Percentiles rank a stretch among this genome's conserved stretches.
phyloP scores from a whole-genome alignment of 2,329 filamentous ascomycete genomes.

The Dactylonectria estremocensis region DNA sequence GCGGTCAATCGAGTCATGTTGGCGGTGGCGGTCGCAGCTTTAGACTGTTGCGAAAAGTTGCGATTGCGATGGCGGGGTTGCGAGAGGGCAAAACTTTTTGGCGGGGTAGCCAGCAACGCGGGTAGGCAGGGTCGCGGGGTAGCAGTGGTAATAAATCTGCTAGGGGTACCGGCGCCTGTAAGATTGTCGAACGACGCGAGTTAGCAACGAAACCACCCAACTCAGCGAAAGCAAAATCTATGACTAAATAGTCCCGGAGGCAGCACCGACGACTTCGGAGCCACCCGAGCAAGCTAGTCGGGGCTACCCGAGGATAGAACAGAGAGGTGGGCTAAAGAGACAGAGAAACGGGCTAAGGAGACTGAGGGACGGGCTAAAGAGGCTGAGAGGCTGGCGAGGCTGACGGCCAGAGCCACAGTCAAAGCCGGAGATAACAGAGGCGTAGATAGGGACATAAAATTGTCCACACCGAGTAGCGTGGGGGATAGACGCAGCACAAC shows the following conservation, averaged over 20 bases:
- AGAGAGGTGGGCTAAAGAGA: neutral
- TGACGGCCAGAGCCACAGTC: neutral
- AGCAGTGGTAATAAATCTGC: conserved; percentile 43
- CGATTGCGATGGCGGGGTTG: conserved; percentile 39
- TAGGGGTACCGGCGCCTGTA: conserved; percentile 36
- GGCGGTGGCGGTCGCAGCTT: conserved; percentile 32
- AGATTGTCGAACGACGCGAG: conserved; percentile 37
- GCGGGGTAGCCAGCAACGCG: conserved; percentile 43
- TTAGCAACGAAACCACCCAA: conserved; percentile 42
- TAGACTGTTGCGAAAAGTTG: conserved; percentile 47
- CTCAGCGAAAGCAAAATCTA: conserved; percentile 11
- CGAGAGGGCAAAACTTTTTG: conserved; percentile 42
- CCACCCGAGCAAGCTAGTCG: conserved; percentile 1
- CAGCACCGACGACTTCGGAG: neutral
- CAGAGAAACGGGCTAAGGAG: conserved; percentile 3
- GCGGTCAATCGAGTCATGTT: conserved; percentile 72
- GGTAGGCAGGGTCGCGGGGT: conserved; percentile 47
- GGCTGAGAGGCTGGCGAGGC: conserved; percentile 4
- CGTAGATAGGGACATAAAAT: conserved; percentile 4
- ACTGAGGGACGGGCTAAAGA: conserved; percentile 6
- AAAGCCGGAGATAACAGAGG: conserved; percentile 17
- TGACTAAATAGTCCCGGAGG: conserved; percentile 22
- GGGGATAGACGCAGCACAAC: conserved; percentile 13
- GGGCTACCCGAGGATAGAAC: conserved; percentile 6
- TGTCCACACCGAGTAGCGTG: conserved; percentile 8